These are phyloP conservation scores for Dryas octopetala DNA, from an alignment of 306 rosid genomes.

Conservation along the genomic window DNA sequence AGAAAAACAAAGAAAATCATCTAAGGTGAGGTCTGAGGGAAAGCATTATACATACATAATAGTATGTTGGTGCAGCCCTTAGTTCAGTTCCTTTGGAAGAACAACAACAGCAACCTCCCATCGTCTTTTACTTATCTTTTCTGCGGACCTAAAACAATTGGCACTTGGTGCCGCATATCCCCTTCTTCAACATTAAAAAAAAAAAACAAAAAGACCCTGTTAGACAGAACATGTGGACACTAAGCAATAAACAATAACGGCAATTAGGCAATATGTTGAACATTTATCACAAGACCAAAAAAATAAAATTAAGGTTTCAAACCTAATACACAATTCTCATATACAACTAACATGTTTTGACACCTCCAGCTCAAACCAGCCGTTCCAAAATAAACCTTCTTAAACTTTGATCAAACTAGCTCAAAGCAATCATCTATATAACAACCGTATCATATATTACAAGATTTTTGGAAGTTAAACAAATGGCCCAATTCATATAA, in stretches of 20 bases:
- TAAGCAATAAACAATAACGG: background rate
- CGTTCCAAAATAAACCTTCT: background rate
- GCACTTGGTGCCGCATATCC: conserved; percentile 42
- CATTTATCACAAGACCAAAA: background rate
- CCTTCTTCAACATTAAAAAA: conserved; percentile 34
- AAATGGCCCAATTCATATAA: background rate
- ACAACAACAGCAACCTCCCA: conserved; percentile 97
- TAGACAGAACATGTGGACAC: conserved; percentile 4
- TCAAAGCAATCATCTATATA: background rate
- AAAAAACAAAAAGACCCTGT: conserved; percentile 20
- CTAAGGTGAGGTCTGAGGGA: conserved; percentile 4
- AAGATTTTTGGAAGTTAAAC: background rate
- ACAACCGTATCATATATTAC: background rate
- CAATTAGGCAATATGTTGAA: background rate
- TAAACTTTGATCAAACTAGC: background rate
- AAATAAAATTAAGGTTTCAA: background rate
- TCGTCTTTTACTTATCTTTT: conserved; percentile 43
- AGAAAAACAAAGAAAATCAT: conserved; percentile 8
- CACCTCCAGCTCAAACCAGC: background rate
- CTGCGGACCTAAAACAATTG: conserved; percentile 26
- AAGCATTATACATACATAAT: conserved; percentile 50
- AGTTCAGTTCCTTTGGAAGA: conserved; percentile 51
- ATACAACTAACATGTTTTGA: background rate
- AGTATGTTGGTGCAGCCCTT: conserved; percentile 52
- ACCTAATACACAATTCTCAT: background rate